phyloP scores from a whole-genome alignment of 2,329 filamentous ascomycete genomes.

The Ceratocystis colombiana region DNA sequence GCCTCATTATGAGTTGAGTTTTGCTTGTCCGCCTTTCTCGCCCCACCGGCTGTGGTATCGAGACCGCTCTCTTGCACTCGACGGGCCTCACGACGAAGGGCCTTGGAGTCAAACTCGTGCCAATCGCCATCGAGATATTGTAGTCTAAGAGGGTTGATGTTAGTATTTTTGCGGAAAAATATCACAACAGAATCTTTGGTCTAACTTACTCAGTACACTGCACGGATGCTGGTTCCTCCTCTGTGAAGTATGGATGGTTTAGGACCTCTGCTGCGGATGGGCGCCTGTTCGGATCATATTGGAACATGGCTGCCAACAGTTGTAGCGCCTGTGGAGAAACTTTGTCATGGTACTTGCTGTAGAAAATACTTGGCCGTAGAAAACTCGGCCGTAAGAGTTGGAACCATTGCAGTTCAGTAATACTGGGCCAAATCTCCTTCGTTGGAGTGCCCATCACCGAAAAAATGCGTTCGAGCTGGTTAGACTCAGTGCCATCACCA shows the following conservation, averaged over 20 bases:
- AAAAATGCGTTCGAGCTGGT: conserved; percentile 95
- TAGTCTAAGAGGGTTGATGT: conserved; percentile 44
- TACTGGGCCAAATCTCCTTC: conserved; percentile 71
- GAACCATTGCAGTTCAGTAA: conserved; percentile 96
- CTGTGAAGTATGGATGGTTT: conserved; percentile 76
- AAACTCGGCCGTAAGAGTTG: conserved; percentile 74
- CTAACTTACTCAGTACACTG: conserved; percentile 69
- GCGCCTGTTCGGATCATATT: conserved; percentile 74
- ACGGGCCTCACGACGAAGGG: conserved; percentile 80
- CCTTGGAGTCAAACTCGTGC: conserved; percentile 98
- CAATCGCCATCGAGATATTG: conserved; percentile 80
- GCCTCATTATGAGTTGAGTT: background rate
- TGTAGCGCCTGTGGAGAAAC: conserved; percentile 75
- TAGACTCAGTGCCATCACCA: conserved; percentile 90
- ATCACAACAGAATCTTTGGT: background rate
- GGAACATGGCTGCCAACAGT: conserved; percentile 72
- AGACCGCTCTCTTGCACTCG: conserved; percentile 37
- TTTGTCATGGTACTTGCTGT: conserved; percentile 67
- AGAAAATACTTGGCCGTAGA: conserved; percentile 63
- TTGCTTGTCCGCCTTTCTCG: background rate
- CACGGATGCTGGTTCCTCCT: conserved; percentile 64
- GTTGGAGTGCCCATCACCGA: conserved; percentile 81
- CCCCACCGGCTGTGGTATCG: conserved; percentile 30
- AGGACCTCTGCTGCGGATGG: conserved; percentile 78
- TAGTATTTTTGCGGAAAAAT: conserved; percentile 28